Evolutionary conservation across 192 early-diverging fungal genomes (phyloP).

Genomic region (Coemansia sp.): DNA sequence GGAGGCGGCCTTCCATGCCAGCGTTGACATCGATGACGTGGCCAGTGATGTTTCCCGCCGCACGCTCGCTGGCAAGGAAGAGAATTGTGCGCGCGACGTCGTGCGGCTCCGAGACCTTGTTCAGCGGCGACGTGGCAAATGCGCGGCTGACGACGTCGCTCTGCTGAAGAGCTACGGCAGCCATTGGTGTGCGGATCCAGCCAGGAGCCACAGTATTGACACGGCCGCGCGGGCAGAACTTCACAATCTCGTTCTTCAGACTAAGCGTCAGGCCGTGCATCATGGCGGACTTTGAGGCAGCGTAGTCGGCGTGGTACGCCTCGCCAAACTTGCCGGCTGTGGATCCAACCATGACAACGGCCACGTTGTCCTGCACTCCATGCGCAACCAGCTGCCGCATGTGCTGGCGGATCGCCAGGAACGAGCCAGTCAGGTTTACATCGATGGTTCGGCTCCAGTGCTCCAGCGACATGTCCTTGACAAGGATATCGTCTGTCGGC

Average conservation of each 20-base stretch:
- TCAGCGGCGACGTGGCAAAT: conserved; percentile 58
- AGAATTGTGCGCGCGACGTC: conserved; percentile 59
- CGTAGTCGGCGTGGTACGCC: conserved; percentile 58
- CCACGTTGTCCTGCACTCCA: conserved; percentile 35
- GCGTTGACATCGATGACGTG: conserved; percentile 59
- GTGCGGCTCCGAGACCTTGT: conserved; percentile 59
- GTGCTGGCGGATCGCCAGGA: conserved; percentile 47
- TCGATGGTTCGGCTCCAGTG: conserved; percentile 54
- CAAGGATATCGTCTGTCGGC: conserved; percentile 45
- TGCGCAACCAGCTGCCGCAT: conserved; percentile 30
- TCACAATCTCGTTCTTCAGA: conserved; percentile 63
- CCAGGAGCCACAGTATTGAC: conserved; percentile 52
- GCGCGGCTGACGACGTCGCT: conserved; percentile 54
- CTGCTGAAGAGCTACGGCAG: conserved; percentile 52
- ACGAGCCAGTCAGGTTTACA: conserved; percentile 61
- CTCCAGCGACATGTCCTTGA: conserved; percentile 59
- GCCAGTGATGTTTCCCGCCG: conserved; percentile 61
- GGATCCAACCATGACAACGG: conserved; percentile 44
- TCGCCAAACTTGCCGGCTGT: conserved; percentile 64
- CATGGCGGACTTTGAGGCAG: conserved; percentile 54
- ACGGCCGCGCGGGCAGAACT: conserved; percentile 55
- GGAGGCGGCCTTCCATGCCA: conserved; percentile 56
- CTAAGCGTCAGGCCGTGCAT: conserved; percentile 52
- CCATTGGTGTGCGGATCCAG: conserved; percentile 67
- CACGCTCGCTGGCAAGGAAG: conserved; percentile 51